Conservation (phyloP, 2,329 filamentous ascomycete species). For the Fusarium sp. region DNA sequence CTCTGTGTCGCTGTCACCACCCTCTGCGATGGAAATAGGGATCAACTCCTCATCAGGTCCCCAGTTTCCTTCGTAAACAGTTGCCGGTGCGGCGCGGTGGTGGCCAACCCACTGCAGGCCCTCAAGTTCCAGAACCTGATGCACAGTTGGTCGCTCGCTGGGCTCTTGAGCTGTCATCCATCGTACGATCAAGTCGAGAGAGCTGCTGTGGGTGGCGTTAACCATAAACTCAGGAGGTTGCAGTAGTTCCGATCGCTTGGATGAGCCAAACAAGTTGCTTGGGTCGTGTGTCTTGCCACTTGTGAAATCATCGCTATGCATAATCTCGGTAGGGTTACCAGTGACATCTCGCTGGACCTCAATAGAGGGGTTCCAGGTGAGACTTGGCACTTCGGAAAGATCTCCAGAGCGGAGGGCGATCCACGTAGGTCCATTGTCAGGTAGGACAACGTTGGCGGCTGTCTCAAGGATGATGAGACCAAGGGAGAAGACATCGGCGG, state of each 20-base stretch:
- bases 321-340: constrained; percentile 54
- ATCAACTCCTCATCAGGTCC: constrained; percentile 73
- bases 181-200: constrained; percentile 82
- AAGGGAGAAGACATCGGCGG: constrained; percentile 91
- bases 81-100: constrained; percentile 86
- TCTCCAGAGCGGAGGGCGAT: constrained; percentile 88
- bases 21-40: constrained; percentile 46
- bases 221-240: constrained; percentile 88
- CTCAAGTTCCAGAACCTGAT: constrained; percentile 75
- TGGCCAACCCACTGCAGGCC: constrained; percentile 82
- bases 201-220: constrained; percentile 74
- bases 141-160: constrained; percentile 73
- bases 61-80: constrained; percentile 95
- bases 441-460: constrained; percentile 90
- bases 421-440: constrained; percentile 92
- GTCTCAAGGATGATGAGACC: constrained; percentile 95
- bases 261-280: constrained; percentile 53
- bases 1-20: constrained; percentile 59
- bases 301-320: constrained; percentile 47
- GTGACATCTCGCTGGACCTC: constrained; percentile 77
- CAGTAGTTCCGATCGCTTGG: constrained; percentile 59
- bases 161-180: constrained; percentile 89
- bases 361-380: constrained; percentile 81
- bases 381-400: constrained; percentile 84
- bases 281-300: constrained; percentile 45